phyloP scores from a whole-genome alignment of 768 basidiomycete species.

The Serendipita sp. region DNA sequence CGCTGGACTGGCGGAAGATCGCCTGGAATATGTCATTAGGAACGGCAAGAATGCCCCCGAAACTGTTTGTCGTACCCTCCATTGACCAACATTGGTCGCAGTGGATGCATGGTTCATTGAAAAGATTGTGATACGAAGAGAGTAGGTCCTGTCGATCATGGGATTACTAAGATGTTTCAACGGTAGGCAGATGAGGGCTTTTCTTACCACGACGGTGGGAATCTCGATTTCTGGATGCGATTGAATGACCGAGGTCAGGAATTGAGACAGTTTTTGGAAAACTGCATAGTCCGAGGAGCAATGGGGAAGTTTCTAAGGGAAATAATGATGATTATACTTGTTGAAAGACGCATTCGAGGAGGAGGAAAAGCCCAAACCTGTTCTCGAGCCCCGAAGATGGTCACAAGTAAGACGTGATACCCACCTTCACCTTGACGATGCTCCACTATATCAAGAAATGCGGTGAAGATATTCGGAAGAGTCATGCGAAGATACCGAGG shows the following conservation, averaged over 20 bases:
- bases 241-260: slow-evolving; percentile 45
- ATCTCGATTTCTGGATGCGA: slow-evolving; percentile 37
- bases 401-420: slow-evolving; percentile 25
- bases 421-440: slow-evolving; percentile 17
- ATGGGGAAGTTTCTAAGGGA: slow-evolving; percentile 44
- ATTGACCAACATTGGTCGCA: neutral
- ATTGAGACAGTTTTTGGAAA: slow-evolving; percentile 50
- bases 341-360: slow-evolving; percentile 8
- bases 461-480: slow-evolving; percentile 49
- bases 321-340: neutral
- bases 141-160: neutral
- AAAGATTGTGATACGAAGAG: neutral
- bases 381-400: slow-evolving; percentile 63
- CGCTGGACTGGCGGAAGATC: slow-evolving; percentile 2
- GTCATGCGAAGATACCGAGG: slow-evolving; percentile 32
- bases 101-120: neutral
- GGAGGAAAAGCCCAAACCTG: slow-evolving; percentile 24
- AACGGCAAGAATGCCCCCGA: neutral
- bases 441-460: slow-evolving; percentile 33
- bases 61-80: neutral
- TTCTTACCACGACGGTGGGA: slow-evolving; percentile 35
- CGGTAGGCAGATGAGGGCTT: neutral
- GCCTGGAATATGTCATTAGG: neutral
- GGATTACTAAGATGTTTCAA: neutral
- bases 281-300: slow-evolving; percentile 52